Percentiles rank a stretch among this genome's conserved stretches.
These are phyloP conservation scores for Aureobasidium musti DNA, from an alignment of 2,329 filamentous ascomycete species.

Conservation along the genomic window DNA sequence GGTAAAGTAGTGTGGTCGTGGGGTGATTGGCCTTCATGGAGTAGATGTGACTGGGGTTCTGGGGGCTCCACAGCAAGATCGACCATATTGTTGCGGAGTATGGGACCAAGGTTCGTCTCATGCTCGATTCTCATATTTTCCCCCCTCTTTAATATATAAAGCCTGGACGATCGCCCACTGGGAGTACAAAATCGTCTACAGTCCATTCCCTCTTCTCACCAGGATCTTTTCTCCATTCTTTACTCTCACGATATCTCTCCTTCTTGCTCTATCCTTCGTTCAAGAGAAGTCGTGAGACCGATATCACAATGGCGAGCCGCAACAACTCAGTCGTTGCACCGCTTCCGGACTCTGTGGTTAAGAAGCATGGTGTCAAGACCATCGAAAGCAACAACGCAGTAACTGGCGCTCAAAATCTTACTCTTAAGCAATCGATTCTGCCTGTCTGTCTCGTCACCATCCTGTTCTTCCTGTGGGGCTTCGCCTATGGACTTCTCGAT, in stretches of 20 bases:
- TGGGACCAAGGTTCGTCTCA: conserved; percentile 5
- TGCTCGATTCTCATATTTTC: not conserved
- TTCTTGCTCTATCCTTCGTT: not conserved
- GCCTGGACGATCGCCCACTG: conserved; percentile 5
- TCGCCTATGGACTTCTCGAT: conserved; percentile 60
- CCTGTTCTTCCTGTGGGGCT: conserved; percentile 66
- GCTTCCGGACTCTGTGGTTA: conserved; percentile 11
- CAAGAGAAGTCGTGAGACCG: not conserved
- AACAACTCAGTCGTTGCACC: conserved; percentile 24
- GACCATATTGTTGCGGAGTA: conserved; percentile 22
- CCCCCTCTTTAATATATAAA: conserved; percentile 22
- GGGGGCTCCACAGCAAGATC: conserved; percentile 22
- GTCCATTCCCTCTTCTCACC: not conserved
- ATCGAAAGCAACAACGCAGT: conserved; percentile 26
- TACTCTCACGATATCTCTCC: not conserved
- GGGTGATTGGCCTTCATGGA: conserved; percentile 17
- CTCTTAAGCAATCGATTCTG: conserved; percentile 65
- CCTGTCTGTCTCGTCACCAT: conserved; percentile 67
- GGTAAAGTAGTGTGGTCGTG: conserved; percentile 11
- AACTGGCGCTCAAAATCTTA: conserved; percentile 46
- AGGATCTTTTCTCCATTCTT: not conserved
- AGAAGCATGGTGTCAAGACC: conserved; percentile 20
- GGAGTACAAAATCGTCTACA: not conserved
- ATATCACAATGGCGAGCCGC: conserved; percentile 12
- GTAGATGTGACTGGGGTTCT: conserved; percentile 12